Percentiles rank a stretch among this genome's conserved stretches.
Conservation (phyloP, 495 filamentous ascomycete genomes). For the Stereocaulon alpinum region DNA sequence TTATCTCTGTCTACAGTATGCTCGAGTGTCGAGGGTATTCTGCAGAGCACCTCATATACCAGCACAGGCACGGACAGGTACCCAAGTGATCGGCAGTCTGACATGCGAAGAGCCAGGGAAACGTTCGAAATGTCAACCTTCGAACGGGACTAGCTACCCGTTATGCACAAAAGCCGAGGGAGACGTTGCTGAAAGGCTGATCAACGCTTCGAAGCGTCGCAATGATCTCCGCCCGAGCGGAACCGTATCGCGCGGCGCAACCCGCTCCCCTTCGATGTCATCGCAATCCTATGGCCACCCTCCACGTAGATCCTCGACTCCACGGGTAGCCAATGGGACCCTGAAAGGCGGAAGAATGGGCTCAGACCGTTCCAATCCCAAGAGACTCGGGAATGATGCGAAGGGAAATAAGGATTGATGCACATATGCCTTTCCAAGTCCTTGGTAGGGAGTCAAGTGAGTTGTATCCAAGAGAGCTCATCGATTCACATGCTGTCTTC, state of each 20-base stretch:
- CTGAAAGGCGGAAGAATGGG: not conserved
- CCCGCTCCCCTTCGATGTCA: not conserved
- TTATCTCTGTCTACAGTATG: no score
- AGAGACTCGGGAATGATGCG: not conserved
- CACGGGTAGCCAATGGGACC: not conserved
- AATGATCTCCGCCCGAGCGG: not conserved
- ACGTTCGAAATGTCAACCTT: not conserved
- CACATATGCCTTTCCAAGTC: not conserved
- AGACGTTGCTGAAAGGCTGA: not conserved
- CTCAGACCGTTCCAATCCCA: not conserved
- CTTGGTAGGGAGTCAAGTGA: not conserved
- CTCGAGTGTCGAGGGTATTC: no score
- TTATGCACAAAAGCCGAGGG: not conserved
- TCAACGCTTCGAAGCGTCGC: not conserved
- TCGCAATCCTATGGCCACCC: not conserved
- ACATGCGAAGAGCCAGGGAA: not conserved
- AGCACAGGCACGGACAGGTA: not conserved
- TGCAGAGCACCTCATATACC: not conserved
- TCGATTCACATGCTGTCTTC: constrained; percentile 58
- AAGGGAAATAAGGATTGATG: not conserved
- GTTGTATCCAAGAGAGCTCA: not conserved
- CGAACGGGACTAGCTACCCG: not conserved
- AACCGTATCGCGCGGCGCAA: not conserved
- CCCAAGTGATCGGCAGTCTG: not conserved
- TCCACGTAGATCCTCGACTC: not conserved